A percentile compares a stretch with the other conserved stretches of the same genome.
phyloP scores from a whole-genome alignment of 164 flowering plant species.

The Protea cynaroides region DNA sequence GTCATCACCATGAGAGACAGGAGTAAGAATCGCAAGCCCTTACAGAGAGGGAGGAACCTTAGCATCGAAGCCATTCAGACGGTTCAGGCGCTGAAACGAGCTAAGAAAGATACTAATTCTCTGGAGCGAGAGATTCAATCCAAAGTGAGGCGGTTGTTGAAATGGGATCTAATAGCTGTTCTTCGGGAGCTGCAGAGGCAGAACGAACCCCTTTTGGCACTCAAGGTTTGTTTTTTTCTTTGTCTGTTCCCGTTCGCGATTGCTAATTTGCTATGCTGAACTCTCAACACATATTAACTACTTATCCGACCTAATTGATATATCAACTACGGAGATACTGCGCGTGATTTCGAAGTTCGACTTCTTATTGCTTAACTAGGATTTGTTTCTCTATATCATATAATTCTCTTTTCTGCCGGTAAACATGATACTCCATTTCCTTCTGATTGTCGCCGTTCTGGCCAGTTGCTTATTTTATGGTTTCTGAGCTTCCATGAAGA shows the following conservation, averaged over 20 bases:
- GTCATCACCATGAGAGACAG: constrained; percentile 48
- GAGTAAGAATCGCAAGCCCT: constrained; percentile 65
- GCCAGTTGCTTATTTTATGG: too few species aligned
- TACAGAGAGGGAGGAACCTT: constrained; percentile 63
- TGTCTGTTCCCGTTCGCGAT: background rate
- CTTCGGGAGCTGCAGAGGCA: constrained; percentile 73
- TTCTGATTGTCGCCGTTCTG: too few species aligned
- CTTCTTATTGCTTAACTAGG: too few species aligned
- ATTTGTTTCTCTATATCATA: too few species aligned
- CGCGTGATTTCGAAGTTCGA: too few species aligned
- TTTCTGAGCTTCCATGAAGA: too few species aligned
- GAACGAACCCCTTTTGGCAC: constrained; percentile 45
- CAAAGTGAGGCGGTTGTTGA: constrained; percentile 48
- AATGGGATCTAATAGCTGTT: constrained; percentile 64
- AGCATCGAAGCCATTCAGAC: constrained; percentile 80
- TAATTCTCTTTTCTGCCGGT: too few species aligned
- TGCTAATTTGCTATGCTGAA: too few species aligned
- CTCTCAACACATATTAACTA: too few species aligned
- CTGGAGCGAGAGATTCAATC: constrained; percentile 31
- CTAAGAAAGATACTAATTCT: constrained; percentile 17
- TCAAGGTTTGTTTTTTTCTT: constrained; percentile 35
- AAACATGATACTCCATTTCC: too few species aligned
- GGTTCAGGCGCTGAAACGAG: constrained; percentile 60
- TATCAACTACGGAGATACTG: too few species aligned
- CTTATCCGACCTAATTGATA: too few species aligned